Evolutionary conservation across 345 rosid species (phyloP).

Genomic region (Ceriops tagal): DNA sequence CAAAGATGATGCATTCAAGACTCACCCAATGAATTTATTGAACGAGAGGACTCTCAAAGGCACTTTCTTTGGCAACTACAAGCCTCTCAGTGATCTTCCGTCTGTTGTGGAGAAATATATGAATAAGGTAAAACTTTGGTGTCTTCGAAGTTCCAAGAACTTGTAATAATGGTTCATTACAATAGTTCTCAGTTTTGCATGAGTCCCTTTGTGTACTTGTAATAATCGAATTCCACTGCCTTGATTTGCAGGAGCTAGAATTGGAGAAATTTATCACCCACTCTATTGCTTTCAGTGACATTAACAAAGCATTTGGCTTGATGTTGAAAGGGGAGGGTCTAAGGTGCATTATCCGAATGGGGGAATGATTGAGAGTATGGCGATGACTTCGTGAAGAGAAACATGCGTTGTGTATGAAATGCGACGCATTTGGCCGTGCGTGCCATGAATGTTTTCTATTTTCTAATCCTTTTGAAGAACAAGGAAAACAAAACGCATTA

Average conservation of each 20-base stretch:
- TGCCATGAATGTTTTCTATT: too few relatives aligned
- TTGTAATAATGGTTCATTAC: background rate
- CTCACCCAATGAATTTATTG: conserved; percentile 52
- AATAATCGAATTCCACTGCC: background rate
- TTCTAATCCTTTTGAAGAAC: too few relatives aligned
- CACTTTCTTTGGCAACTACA: conserved; percentile 65
- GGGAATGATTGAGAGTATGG: background rate
- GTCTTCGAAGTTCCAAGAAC: background rate
- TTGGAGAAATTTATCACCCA: conserved; percentile 65
- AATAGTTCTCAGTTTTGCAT: too few relatives aligned
- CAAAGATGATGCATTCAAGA: conserved; percentile 60
- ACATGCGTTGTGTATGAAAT: too few relatives aligned
- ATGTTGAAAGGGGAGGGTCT: conserved; percentile 53
- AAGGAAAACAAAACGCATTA: too few relatives aligned
- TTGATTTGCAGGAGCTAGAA: conserved; percentile 40
- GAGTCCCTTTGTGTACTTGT: background rate
- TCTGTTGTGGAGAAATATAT: conserved; percentile 56
- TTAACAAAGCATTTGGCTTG: conserved; percentile 56
- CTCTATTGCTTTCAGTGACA: conserved; percentile 48
- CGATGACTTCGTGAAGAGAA: too few relatives aligned
- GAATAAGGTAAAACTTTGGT: conserved; percentile 41
- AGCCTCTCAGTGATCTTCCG: conserved; percentile 62
- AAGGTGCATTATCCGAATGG: conserved; percentile 57
- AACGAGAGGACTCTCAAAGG: conserved; percentile 71
- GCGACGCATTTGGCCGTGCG: too few relatives aligned